phyloP scores from a whole-genome alignment of 1,139 yeast species.

The Yamadazyma blattariae region DNA sequence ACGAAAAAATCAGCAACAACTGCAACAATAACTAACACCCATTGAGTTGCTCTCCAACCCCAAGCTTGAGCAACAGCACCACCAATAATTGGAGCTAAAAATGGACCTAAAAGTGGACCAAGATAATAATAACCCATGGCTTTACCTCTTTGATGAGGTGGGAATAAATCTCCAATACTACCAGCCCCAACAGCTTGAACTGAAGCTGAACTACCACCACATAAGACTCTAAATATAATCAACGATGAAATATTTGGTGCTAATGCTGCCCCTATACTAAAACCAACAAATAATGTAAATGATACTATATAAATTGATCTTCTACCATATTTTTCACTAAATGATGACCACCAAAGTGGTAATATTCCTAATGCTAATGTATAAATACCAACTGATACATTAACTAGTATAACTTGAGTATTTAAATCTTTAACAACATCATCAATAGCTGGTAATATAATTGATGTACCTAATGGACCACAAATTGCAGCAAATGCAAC shows the following conservation, averaged over 20 bases:
- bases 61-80: slow-evolving; percentile 69
- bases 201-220: slow-evolving; percentile 82
- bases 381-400: slow-evolving; percentile 79
- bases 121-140: slow-evolving; percentile 82
- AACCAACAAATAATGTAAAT: slow-evolving; percentile 59
- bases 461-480: slow-evolving; percentile 93
- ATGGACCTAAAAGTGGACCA: slow-evolving; percentile 81
- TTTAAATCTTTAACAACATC: slow-evolving; percentile 53
- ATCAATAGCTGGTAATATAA: slow-evolving; percentile 74
- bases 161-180: slow-evolving; percentile 71
- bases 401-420: slow-evolving; percentile 60
- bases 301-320: slow-evolving; percentile 70
- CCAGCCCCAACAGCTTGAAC: slow-evolving; percentile 93
- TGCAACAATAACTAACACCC: slow-evolving; percentile 73
- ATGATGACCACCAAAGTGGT: slow-evolving; percentile 88
- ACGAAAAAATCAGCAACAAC: slow-evolving; percentile 52
- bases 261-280: slow-evolving; percentile 70
- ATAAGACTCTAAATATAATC: slow-evolving; percentile 64
- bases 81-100: slow-evolving; percentile 78
- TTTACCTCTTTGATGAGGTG: slow-evolving; percentile 66
- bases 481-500: slow-evolving; percentile 74
- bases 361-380: slow-evolving; percentile 70
- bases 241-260: slow-evolving; percentile 60
- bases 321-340: slow-evolving; percentile 74
- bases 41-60: slow-evolving; percentile 91